phyloP scores from a whole-genome alignment of 2,329 filamentous ascomycete genomes.

The Neospermospora avenae region DNA sequence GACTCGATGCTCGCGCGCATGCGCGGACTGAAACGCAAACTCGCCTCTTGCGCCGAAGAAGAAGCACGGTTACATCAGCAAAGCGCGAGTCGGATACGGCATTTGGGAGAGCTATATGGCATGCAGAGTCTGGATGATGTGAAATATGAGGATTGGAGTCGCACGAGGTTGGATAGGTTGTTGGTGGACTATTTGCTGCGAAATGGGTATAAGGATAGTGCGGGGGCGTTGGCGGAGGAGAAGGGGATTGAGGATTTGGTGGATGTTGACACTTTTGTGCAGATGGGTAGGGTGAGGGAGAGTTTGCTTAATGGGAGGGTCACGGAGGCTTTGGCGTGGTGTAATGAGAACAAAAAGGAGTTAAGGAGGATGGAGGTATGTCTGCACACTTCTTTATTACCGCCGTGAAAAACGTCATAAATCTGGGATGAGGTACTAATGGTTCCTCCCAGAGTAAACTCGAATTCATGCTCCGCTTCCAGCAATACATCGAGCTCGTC shows the following conservation, averaged over 20 bases:
- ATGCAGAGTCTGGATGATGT: conserved; percentile 84
- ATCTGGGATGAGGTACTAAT: conserved; percentile 3
- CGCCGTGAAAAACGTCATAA: not conserved
- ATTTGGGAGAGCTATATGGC: conserved; percentile 76
- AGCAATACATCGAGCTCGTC: conserved; percentile 93
- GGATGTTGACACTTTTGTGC: conserved; percentile 82
- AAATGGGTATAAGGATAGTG: conserved; percentile 76
- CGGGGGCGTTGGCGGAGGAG: conserved; percentile 69
- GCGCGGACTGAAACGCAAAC: conserved; percentile 84
- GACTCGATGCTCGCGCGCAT: conserved; percentile 84
- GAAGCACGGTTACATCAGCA: conserved; percentile 75
- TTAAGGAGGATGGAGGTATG: conserved; percentile 80
- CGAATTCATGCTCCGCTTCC: conserved; percentile 88
- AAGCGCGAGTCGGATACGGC: conserved; percentile 70
- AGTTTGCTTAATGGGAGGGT: conserved; percentile 69
- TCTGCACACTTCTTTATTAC: conserved; percentile 2
- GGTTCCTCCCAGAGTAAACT: conserved; percentile 61
- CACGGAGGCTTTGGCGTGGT: conserved; percentile 82
- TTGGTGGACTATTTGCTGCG: conserved; percentile 91
- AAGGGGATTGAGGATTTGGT: conserved; percentile 77
- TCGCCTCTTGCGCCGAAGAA: conserved; percentile 72
- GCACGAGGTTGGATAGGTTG: conserved; percentile 74
- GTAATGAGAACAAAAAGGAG: conserved; percentile 87
- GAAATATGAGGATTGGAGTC: conserved; percentile 89
- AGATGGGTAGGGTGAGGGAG: conserved; percentile 74